Evolutionary conservation across 805 yeast species (phyloP).

Genomic region (Pichia deserticola): DNA sequence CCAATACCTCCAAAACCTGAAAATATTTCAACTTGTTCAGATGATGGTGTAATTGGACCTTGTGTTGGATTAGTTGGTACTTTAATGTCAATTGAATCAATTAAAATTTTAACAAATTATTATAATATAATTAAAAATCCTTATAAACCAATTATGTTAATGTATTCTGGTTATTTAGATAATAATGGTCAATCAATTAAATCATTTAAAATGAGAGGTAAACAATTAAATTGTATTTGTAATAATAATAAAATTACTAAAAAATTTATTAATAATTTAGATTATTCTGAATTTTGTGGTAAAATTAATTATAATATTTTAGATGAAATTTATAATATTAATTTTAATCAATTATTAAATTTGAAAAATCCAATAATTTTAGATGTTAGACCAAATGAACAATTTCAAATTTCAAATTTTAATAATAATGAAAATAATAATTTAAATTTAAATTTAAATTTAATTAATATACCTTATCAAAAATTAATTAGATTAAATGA

Average conservation of each 20-base stretch:
- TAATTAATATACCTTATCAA: slow-evolving; percentile 54
- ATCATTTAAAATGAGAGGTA: slow-evolving; percentile 71
- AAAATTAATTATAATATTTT: slow-evolving; percentile 39
- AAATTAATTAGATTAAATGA: slow-evolving; percentile 32
- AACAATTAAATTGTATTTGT: slow-evolving; percentile 58
- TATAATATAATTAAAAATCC: slow-evolving; percentile 41
- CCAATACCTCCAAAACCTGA: slow-evolving; percentile 87
- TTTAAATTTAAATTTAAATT: neutral
- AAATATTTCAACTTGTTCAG: slow-evolving; percentile 77
- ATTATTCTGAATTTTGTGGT: slow-evolving; percentile 78
- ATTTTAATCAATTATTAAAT: slow-evolving; percentile 30
- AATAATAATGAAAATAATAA: slow-evolving; percentile 45
- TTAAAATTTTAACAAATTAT: slow-evolving; percentile 58
- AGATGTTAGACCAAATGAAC: slow-evolving; percentile 80
- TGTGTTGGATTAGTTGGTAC: slow-evolving; percentile 91
- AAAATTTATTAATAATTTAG: slow-evolving; percentile 38
- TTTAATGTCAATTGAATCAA: slow-evolving; percentile 81
- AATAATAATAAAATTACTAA: slow-evolving; percentile 54
- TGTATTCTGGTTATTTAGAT: slow-evolving; percentile 57
- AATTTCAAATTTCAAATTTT: slow-evolving; percentile 59
- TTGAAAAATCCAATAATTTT: slow-evolving; percentile 29
- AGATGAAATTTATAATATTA: slow-evolving; percentile 37
- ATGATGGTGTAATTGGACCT: slow-evolving; percentile 93
- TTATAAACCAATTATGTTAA: slow-evolving; percentile 61
- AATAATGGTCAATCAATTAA: slow-evolving; percentile 48